Percentiles rank a stretch among this genome's conserved stretches.
Evolutionary conservation across 129 eudicot genomes (phyloP).

Genomic region (Gnaphalium uliginosum): DNA sequence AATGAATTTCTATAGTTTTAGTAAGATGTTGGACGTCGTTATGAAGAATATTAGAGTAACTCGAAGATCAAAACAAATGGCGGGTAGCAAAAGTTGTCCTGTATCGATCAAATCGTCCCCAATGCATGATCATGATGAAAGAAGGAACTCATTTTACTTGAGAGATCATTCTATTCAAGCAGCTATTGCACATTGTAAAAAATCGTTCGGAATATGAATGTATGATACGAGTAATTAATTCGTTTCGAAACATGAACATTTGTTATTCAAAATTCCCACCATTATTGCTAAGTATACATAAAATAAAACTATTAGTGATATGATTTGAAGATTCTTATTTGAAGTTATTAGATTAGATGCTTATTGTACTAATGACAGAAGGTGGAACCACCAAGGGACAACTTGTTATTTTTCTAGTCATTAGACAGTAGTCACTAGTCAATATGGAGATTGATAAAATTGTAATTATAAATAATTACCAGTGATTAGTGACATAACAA

Average conservation of each 20-base stretch:
- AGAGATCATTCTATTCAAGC: conserved; percentile 43
- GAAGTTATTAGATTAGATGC: no score
- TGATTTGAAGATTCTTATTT: no score
- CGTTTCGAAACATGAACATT: background rate
- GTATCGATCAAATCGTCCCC: conserved; percentile 39
- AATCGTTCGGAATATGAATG: conserved; percentile 32
- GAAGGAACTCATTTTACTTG: conserved; percentile 34
- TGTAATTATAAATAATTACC: no score
- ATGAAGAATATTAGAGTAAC: conserved; percentile 20
- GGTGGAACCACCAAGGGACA: no score
- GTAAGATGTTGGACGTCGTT: conserved; percentile 29
- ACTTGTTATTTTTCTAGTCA: no score
- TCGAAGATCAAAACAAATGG: conserved; percentile 25
- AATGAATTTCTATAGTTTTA: conserved; percentile 17
- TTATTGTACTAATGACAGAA: no score
- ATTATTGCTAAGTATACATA: background rate
- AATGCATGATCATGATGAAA: conserved; percentile 26
- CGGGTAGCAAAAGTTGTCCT: conserved; percentile 36
- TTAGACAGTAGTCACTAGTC: no score
- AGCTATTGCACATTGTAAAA: conserved; percentile 52
- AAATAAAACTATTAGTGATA: no score
- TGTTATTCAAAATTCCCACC: background rate
- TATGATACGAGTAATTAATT: background rate
- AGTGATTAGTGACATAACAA: no score
- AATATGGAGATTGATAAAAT: no score